Evolutionary conservation across 768 basidiomycete genomes (phyloP).

Genomic region (Tulasnella sp.): DNA sequence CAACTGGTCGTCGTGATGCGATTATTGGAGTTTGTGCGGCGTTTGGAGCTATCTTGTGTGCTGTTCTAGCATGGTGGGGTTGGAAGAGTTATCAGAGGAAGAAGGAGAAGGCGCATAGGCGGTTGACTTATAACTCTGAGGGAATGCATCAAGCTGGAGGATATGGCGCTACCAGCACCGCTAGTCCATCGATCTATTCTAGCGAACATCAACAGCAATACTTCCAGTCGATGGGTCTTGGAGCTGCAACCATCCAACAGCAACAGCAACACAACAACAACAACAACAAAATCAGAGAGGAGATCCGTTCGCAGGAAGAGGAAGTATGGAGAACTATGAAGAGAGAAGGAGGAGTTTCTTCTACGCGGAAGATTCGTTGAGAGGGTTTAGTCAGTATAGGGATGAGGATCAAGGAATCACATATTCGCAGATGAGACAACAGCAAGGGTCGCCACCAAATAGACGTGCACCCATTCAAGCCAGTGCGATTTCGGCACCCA

Average conservation of each 20-base stretch:
- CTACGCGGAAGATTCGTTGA: slow-evolving; percentile 71
- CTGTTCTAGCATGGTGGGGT: slow-evolving; percentile 59
- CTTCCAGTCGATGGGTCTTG: slow-evolving; percentile 63
- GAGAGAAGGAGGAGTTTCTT: slow-evolving; percentile 46
- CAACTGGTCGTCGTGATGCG: slow-evolving; percentile 48
- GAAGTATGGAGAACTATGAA: slow-evolving; percentile 8
- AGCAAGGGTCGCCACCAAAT: slow-evolving; percentile 9
- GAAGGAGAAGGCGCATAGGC: slow-evolving; percentile 54
- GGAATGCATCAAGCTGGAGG: slow-evolving; percentile 15
- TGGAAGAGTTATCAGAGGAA: slow-evolving; percentile 55
- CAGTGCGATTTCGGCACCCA: slow-evolving; percentile 58
- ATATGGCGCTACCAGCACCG: slow-evolving; percentile 5
- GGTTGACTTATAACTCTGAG: slow-evolving; percentile 33
- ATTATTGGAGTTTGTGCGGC: slow-evolving; percentile 85
- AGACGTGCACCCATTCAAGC: slow-evolving; percentile 43
- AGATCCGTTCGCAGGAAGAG: slow-evolving; percentile 8
- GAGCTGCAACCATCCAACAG: slow-evolving; percentile 24
- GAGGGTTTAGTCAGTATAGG: slow-evolving; percentile 32
- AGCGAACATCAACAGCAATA: slow-evolving; percentile 30
- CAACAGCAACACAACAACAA: slow-evolving; percentile 38
- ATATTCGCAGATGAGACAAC: slow-evolving; percentile 30
- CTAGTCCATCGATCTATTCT: not conserved
- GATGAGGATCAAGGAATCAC: slow-evolving; percentile 25
- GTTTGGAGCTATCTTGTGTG: slow-evolving; percentile 61
- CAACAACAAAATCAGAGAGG: not conserved